Evolutionary conservation across 768 basidiomycete species (phyloP), one percentile per base, ranked within the genome.

Genomic region (Amyloporia xantha): DNA sequence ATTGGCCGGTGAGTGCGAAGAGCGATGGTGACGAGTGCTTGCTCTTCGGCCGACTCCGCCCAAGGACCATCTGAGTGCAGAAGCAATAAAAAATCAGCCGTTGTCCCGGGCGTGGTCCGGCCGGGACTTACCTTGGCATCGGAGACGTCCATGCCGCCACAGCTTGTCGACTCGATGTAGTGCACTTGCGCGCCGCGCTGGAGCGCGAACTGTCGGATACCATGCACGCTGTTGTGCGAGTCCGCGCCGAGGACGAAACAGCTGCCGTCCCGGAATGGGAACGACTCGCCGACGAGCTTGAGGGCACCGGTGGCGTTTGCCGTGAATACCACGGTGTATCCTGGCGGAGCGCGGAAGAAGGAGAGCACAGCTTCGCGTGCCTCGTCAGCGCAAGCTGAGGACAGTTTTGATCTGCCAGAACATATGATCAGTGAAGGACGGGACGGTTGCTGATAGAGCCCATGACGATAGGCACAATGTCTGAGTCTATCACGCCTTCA

Each of bases 181-280:
- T 70, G 69, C 15, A 83, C 76, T 26, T 68, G 61, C 4, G 82
- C 78, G 11, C 82, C 80, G 37, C 72, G 72, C 49, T 67, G 64
- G 11, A 62, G 60, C 0, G 87, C 86, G 58, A 78, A 91, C 65
- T 85, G 74, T 37, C 89, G 75, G 51, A 91, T 84, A 7, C 88
- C 88, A 56, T 91, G 84, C 17, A 91, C 81, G 52, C 86, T 89
- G 59, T 90, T 91, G 62, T 92, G 90, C 5, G 86, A 84, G 65
- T 92, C 89, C 13, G 76, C 73, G 17, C 84, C 77, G 48, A 91
- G 78, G 43, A 91, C 75, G 58, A 81, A 82, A 40, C 64, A 66
- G 44, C 81, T 77, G n/a, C 71, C 75, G 33, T 67, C 67, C 3
- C 61, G 63, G 59, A 90, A 91, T 0, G 84, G 86, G 56, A 81